These are phyloP conservation scores for Silene uniflora DNA, from an alignment of 148 eudicot species.

Conservation along the genomic window DNA sequence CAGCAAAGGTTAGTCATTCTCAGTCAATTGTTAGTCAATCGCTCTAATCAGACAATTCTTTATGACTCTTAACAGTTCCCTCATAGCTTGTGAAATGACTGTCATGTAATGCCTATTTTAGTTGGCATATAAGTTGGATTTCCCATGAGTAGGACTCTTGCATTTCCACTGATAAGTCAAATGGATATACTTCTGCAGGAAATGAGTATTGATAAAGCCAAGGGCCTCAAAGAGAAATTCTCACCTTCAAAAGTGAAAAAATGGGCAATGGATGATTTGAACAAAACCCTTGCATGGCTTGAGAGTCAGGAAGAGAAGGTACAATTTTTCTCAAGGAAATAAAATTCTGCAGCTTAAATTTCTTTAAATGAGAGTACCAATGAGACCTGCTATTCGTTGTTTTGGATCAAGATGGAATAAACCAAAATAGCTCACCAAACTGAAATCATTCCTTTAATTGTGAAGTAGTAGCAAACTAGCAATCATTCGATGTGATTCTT, in stretches of 20 bases:
- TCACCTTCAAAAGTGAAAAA: slow-evolving; percentile 61
- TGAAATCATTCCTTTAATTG: too few relatives aligned
- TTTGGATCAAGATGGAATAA: too few relatives aligned
- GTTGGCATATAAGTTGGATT: slow-evolving; percentile 6
- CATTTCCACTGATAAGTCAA: slow-evolving; percentile 8
- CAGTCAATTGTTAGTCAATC: slow-evolving; percentile 25
- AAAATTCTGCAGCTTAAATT: too few relatives aligned
- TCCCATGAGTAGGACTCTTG: not conserved
- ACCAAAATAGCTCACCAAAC: too few relatives aligned
- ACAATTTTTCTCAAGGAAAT: not conserved
- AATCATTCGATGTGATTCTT: too few relatives aligned
- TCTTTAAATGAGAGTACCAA: too few relatives aligned
- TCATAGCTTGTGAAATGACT: not conserved
- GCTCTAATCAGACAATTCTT: not conserved
- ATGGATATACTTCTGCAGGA: slow-evolving; percentile 24
- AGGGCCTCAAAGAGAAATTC: slow-evolving; percentile 36
- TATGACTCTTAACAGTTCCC: slow-evolving; percentile 2
- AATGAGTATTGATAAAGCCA: slow-evolving; percentile 26
- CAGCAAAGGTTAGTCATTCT: slow-evolving; percentile 44
- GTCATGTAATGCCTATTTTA: not conserved
- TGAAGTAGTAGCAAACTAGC: too few relatives aligned
- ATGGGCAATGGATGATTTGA: slow-evolving; percentile 83
- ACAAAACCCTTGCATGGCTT: slow-evolving; percentile 66
- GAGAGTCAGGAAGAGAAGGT: slow-evolving; percentile 91
- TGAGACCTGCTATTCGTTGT: too few relatives aligned